Evolutionary conservation across 2,329 filamentous ascomycete genomes (phyloP).

Genomic region (Cladosporium sp.): DNA sequence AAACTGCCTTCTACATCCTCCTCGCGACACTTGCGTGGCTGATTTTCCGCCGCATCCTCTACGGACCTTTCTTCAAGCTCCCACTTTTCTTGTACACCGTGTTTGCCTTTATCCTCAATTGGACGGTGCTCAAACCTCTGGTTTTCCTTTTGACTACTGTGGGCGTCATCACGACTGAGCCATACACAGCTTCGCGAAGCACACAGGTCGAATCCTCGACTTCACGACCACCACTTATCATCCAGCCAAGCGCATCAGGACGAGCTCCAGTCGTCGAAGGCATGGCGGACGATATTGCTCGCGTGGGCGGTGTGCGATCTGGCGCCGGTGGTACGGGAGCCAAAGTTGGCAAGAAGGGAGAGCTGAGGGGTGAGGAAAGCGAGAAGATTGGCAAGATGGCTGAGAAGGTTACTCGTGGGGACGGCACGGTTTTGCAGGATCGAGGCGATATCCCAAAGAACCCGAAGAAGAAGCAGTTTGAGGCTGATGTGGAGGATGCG

Average conservation of each 20-base stretch:
- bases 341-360: constrained; percentile 37
- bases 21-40: constrained; percentile 74
- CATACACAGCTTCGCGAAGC: constrained; percentile 18
- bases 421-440: constrained; percentile 49
- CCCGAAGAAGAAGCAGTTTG: constrained; percentile 65
- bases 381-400: constrained; percentile 49
- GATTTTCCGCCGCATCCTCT: constrained; percentile 78
- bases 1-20: constrained; percentile 84
- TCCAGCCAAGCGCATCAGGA: constrained; percentile 48
- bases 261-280: constrained; percentile 37
- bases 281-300: constrained; percentile 29
- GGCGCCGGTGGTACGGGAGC: constrained; percentile 54
- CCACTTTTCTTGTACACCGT: constrained; percentile 50
- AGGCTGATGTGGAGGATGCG: constrained; percentile 45
- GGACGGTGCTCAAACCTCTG: constrained; percentile 34
- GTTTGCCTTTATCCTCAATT: constrained; percentile 30
- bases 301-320: constrained; percentile 45
- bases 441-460: constrained; percentile 47
- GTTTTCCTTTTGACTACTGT: constrained; percentile 59
- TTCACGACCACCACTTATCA: constrained; percentile 42
- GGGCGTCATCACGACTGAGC: constrained; percentile 42
- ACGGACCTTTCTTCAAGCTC: constrained; percentile 83
- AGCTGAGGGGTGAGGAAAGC: constrained; percentile 37
- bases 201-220: constrained; percentile 27
- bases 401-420: constrained; percentile 42